phyloP scores from a whole-genome alignment of 805 yeast species.

The Sugiyamaella boreocaroliniensis region DNA sequence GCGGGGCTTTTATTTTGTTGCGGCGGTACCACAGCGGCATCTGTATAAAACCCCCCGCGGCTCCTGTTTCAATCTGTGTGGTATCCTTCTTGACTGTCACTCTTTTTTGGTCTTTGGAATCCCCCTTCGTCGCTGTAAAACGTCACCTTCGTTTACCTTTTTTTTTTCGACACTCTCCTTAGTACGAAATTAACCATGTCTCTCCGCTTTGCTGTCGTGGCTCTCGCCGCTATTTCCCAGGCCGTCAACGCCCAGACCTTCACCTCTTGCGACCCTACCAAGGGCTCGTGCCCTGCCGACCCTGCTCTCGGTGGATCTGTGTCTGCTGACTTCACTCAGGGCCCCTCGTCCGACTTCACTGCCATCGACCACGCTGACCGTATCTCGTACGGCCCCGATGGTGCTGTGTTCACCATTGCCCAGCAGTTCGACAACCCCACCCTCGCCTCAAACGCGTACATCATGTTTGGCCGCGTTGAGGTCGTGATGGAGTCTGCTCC shows the following conservation, averaged over 20 bases:
- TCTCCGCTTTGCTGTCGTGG: not conserved
- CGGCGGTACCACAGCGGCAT: no score
- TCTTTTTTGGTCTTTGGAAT: no score
- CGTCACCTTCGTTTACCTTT: no score
- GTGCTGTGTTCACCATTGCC: conserved; percentile 54
- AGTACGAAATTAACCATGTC: not conserved
- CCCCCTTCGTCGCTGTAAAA: no score
- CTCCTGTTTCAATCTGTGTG: no score
- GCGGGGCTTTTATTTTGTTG: no score
- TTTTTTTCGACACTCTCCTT: no score
- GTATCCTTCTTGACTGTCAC: no score
- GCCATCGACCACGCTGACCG: conserved; percentile 30
- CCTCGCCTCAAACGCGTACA: conserved; percentile 66
- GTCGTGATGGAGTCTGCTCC: conserved; percentile 63
- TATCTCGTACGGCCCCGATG: conserved; percentile 44
- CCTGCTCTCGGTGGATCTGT: conserved; percentile 57
- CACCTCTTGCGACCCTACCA: conserved; percentile 42
- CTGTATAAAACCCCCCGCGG: no score
- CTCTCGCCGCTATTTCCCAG: not conserved
- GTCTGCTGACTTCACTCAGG: conserved; percentile 43
- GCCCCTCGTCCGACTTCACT: conserved; percentile 39
- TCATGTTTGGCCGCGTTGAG: conserved; percentile 85
- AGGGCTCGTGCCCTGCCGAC: conserved; percentile 40
- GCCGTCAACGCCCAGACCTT: conserved; percentile 23
- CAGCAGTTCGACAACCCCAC: conserved; percentile 73